A percentile compares a stretch with the other conserved stretches of the same genome.
phyloP scores from a whole-genome alignment of 106 monocot species.

The Allium sativum region DNA sequence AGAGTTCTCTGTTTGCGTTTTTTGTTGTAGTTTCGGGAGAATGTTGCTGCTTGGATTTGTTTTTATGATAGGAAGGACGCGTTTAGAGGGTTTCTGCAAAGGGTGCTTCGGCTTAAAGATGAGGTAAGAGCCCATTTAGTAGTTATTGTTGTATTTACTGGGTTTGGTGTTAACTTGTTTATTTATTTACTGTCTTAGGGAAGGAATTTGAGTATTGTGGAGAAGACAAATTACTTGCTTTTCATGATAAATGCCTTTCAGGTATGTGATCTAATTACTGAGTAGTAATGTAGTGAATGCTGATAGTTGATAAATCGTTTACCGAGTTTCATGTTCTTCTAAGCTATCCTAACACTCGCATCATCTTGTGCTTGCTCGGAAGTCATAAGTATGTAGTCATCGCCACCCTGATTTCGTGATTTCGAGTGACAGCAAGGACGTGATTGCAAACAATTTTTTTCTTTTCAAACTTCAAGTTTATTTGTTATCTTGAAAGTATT shows the following conservation, averaged over 20 bases:
- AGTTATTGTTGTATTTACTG: background rate
- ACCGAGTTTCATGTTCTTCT: no score
- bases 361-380: no score
- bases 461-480: no score
- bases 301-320: no score
- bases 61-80: constrained; percentile 77
- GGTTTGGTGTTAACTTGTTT: background rate
- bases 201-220: constrained; percentile 58
- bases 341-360: no score
- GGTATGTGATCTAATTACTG: constrained; percentile 22
- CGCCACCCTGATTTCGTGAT: no score
- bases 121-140: constrained; percentile 26
- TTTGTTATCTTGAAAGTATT: no score
- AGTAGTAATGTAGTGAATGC: no score
- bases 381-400: no score
- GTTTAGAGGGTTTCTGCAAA: constrained; percentile 59
- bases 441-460: no score
- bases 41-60: constrained; percentile 91
- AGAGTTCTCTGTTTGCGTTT: background rate
- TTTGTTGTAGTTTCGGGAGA: constrained; percentile 75
- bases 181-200: constrained; percentile 23
- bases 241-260: constrained; percentile 99
- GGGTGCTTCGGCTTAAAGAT: constrained; percentile 79
- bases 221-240: constrained; percentile 95
- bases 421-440: no score